Evolutionary conservation across 2,329 filamentous ascomycete species (phyloP).

Genomic region (Thelonectria olida): DNA sequence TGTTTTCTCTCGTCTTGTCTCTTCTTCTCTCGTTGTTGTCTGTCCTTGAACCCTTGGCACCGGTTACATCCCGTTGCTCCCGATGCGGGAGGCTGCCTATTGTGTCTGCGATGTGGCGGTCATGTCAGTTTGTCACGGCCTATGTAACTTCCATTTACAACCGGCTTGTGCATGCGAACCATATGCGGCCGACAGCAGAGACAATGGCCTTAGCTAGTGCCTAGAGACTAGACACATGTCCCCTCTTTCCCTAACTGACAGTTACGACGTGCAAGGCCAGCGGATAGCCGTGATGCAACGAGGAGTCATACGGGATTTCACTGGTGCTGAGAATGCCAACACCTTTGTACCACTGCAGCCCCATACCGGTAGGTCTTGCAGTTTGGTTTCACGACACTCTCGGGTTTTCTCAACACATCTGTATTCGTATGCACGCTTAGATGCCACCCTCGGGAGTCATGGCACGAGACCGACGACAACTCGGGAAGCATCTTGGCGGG

Average conservation of each 20-base stretch:
- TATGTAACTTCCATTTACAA: not conserved
- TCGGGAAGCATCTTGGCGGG: slow-evolving; percentile 10
- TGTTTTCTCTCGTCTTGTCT: slow-evolving; percentile 1
- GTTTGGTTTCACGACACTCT: slow-evolving; percentile 35
- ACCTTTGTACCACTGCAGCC: slow-evolving; percentile 32
- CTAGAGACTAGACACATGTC: slow-evolving; percentile 17
- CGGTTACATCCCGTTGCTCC: slow-evolving; percentile 15
- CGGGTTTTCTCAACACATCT: not conserved
- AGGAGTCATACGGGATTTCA: slow-evolving; percentile 39
- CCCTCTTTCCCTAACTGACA: slow-evolving; percentile 19
- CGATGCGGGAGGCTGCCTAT: slow-evolving; percentile 19
- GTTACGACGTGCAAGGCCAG: slow-evolving; percentile 33
- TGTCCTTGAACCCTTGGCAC: not conserved
- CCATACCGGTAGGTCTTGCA: slow-evolving; percentile 31
- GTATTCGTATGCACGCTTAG: slow-evolving; percentile 10
- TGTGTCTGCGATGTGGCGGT: slow-evolving; percentile 7
- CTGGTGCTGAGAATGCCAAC: slow-evolving; percentile 38
- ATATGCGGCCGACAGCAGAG: slow-evolving; percentile 12
- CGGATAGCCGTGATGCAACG: slow-evolving; percentile 34
- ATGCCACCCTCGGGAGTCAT: slow-evolving; percentile 8
- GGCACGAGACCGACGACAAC: slow-evolving; percentile 14
- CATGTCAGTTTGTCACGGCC: slow-evolving; percentile 5
- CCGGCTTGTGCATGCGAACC: slow-evolving; percentile 11
- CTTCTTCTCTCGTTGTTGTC: slow-evolving; percentile 5
- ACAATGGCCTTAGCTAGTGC: slow-evolving; percentile 15